Base-by-base conservation (phyloP, 2,329 filamentous ascomycete species). In the Sclerotinia spermophila region DNA sequence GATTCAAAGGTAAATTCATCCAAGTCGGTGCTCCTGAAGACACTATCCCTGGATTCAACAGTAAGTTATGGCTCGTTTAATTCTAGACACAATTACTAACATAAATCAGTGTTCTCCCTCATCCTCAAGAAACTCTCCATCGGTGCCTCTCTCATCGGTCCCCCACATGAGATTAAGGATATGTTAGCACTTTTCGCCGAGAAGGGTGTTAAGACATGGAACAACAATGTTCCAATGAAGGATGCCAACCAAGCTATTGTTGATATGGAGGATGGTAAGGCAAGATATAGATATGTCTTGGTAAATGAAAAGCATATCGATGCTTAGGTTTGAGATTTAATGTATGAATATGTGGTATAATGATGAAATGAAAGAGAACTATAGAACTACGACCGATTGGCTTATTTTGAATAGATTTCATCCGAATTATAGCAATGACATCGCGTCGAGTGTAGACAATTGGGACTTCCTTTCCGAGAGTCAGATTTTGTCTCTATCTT, bases 11-110 rank as follows among this genome's bases (percentile, higher is more conserved):
- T 7, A 83, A 83, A 21, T 88, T 91, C 75, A 84, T 91, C 70
- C 88, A 91, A 79, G 76, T 93, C 64, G 90, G 90, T 40, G 86
- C 86, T 1, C 90, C 90, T 0, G 90, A 93, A 76, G 84, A 85
- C 70, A 79, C 80, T 80, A 82, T 79, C 80, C 87, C 87, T 6
- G 80, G 81, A 3, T 83, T 90, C 74, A 83, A 81, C 72, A 86
- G 67, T 69, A 69, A 65, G 67, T 62, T 19, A 24, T 55, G 15
- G 17, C 42, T 53, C 44, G 0, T 60, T 21, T 6, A 8, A 15
- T 24, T 5, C 1, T 13, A 33, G 11, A 4, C 24, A 24, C 5
- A 2, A n/a, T 15, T 24, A 24, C 27, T 69, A 53, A 69, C 38
- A 56, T n/a, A 4, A 33, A n/a, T 35, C 6, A 69, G 67, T 85